These are phyloP conservation scores for Leptographium wingfieldii DNA, from an alignment of 2,329 filamentous ascomycete species.

Conservation along the genomic window DNA sequence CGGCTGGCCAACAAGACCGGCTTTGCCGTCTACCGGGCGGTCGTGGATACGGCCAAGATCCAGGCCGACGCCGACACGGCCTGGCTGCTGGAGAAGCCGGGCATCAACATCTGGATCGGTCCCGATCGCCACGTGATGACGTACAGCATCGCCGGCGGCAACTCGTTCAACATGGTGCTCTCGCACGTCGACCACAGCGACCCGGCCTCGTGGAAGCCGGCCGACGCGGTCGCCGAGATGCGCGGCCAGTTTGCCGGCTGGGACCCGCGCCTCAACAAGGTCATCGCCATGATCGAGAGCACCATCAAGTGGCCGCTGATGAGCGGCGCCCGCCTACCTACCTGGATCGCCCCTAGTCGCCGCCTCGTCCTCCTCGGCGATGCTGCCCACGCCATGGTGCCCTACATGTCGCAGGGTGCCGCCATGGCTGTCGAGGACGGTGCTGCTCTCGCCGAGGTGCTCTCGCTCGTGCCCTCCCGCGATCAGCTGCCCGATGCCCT, in stretches of 20 bases:
- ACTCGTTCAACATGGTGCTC: constrained; percentile 33
- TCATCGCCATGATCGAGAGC: background rate
- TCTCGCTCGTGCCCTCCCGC: constrained; percentile 17
- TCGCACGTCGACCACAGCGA: constrained; percentile 27
- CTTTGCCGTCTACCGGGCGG: constrained; percentile 1
- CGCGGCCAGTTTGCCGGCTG: constrained; percentile 20
- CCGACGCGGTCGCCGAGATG: background rate
- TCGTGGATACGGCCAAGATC: constrained; percentile 17
- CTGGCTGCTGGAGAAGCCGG: constrained; percentile 26
- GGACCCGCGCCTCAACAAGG: constrained; percentile 27
- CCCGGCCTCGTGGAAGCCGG: constrained; percentile 7
- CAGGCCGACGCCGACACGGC: constrained; percentile 20
- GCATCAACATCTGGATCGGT: constrained; percentile 29
- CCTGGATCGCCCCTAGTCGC: constrained; percentile 26
- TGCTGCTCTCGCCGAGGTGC: constrained; percentile 27
- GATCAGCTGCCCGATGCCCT: constrained; percentile 21
- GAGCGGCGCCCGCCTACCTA: constrained; percentile 29
- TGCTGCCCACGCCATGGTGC: constrained; percentile 36
- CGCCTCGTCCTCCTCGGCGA: constrained; percentile 34
- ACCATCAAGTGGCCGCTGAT: constrained; percentile 19
- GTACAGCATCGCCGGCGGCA: constrained; percentile 27
- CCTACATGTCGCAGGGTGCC: constrained; percentile 32
- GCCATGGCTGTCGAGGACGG: constrained; percentile 38
- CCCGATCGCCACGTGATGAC: constrained; percentile 31
- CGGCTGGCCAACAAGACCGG: background rate